These are phyloP conservation scores for Xylariales sp. DNA, from an alignment of 2,329 filamentous ascomycete genomes.

Conservation along the genomic window DNA sequence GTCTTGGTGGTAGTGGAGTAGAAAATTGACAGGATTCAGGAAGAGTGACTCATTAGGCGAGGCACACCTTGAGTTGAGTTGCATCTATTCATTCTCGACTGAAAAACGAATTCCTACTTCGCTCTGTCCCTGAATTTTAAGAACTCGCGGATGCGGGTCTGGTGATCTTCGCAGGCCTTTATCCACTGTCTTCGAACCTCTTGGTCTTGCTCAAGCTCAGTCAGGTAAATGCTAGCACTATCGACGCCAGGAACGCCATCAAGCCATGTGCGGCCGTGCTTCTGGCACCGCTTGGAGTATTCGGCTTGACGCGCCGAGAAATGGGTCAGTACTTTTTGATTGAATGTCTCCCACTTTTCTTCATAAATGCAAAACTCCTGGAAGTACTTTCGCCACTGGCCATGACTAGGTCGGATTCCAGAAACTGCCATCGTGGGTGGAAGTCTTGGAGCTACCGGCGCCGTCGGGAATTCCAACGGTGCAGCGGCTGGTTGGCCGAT, in stretches of 20 bases:
- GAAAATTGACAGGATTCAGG: no score
- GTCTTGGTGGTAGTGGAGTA: no score
- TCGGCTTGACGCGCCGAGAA: constrained; percentile 47
- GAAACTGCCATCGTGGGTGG: constrained; percentile 38
- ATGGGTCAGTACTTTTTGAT: constrained; percentile 50
- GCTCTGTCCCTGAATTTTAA: constrained; percentile 41
- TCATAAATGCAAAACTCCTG: constrained; percentile 52
- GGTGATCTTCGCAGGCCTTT: constrained; percentile 55
- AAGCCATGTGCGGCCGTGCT: constrained; percentile 43
- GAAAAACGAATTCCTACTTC: no score
- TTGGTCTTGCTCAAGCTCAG: constrained; percentile 60
- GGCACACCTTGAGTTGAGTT: no score
- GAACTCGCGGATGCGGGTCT: constrained; percentile 54
- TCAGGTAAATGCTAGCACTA: constrained; percentile 51
- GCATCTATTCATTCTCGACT: no score
- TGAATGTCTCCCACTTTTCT: constrained; percentile 45
- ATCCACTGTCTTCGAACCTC: constrained; percentile 58
- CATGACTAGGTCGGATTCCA: constrained; percentile 36
- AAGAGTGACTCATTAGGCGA: no score
- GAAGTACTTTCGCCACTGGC: constrained; percentile 47
- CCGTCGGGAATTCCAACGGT: constrained; percentile 39
- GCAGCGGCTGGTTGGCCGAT: constrained; percentile 27
- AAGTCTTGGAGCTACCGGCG: constrained; percentile 45
- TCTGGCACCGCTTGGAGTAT: constrained; percentile 30
- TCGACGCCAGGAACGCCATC: constrained; percentile 30